phyloP scores from a whole-genome alignment of 2,329 filamentous ascomycete genomes.

The Xylaria hypoxylon region DNA sequence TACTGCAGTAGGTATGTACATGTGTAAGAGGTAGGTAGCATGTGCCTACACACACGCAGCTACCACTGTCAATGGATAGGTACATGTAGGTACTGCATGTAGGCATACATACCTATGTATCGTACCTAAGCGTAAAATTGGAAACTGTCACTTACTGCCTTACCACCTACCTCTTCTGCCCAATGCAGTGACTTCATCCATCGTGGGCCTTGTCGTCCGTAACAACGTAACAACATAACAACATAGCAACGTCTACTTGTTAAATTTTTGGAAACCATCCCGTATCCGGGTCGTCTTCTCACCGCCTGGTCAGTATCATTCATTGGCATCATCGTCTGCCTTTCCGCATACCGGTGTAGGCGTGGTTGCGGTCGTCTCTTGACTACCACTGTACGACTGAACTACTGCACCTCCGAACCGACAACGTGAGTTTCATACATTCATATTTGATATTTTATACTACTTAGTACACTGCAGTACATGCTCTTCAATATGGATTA shows the following conservation, averaged over 20 bases:
- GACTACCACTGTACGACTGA: slow-evolving; percentile 3
- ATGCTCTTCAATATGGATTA: slow-evolving; percentile 9
- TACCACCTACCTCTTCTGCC: slow-evolving; percentile 23
- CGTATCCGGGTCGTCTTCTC: slow-evolving; percentile 1
- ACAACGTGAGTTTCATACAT: slow-evolving; percentile 4
- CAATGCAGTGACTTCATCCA: slow-evolving; percentile 8
- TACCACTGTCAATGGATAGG: slow-evolving; percentile 18
- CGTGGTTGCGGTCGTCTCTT: not conserved
- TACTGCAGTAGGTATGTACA: not conserved
- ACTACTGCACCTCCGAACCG: not conserved
- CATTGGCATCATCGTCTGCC: slow-evolving; percentile 5
- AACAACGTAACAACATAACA: slow-evolving; percentile 3
- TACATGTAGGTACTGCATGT: no score
- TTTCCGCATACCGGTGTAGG: not conserved
- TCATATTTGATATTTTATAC: not conserved
- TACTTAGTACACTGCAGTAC: no score
- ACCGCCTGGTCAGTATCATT: slow-evolving; percentile 6
- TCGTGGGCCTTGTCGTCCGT: slow-evolving; percentile 29
- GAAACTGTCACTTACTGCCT: slow-evolving; percentile 12
- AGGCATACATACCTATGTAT: no score
- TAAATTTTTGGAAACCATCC: not conserved
- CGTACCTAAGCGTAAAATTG: no score
- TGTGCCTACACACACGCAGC: slow-evolving; percentile 4
- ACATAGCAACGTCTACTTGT: not conserved
- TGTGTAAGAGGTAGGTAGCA: not conserved